A percentile compares a stretch with the other conserved stretches of the same genome.
Evolutionary conservation across 2,329 filamentous ascomycete species (phyloP).

Genomic region (Cytospora leucostoma): DNA sequence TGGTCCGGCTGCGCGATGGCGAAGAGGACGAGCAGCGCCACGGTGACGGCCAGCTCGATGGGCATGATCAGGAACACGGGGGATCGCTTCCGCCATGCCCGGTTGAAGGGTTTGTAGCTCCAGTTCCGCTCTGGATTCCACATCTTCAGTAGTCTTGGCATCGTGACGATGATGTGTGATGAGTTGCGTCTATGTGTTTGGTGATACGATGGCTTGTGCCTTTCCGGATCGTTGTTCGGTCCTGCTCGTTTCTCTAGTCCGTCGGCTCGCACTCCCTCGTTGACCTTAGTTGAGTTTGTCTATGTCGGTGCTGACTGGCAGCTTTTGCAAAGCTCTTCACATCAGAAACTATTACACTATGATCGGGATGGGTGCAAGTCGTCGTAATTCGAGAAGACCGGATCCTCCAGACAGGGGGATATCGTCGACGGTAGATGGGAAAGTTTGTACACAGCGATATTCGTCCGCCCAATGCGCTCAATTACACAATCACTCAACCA

Average conservation of each 20-base stretch:
- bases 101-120: constrained; percentile 59
- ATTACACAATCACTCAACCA: neutral
- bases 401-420: neutral
- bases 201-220: neutral
- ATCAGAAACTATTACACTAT: constrained; percentile 10
- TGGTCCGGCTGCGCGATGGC: constrained; percentile 73
- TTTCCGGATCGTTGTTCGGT: neutral
- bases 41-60: constrained; percentile 64
- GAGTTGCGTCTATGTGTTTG: neutral
- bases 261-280: neutral
- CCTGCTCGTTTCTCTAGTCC: neutral
- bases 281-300: constrained; percentile 4
- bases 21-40: constrained; percentile 69
- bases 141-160: constrained; percentile 10
- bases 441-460: neutral
- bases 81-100: constrained; percentile 58
- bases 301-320: constrained; percentile 25
- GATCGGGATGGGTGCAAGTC: neutral
- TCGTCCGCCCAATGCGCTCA: constrained; percentile 4
- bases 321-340: constrained; percentile 24
- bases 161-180: constrained; percentile 15
- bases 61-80: constrained; percentile 65
- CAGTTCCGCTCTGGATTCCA: constrained; percentile 34
- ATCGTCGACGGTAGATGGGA: neutral
- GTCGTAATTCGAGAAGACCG: neutral